These are phyloP conservation scores for Penicillium sp. DNA, from an alignment of 2,329 filamentous ascomycete species.

Conservation along the genomic window DNA sequence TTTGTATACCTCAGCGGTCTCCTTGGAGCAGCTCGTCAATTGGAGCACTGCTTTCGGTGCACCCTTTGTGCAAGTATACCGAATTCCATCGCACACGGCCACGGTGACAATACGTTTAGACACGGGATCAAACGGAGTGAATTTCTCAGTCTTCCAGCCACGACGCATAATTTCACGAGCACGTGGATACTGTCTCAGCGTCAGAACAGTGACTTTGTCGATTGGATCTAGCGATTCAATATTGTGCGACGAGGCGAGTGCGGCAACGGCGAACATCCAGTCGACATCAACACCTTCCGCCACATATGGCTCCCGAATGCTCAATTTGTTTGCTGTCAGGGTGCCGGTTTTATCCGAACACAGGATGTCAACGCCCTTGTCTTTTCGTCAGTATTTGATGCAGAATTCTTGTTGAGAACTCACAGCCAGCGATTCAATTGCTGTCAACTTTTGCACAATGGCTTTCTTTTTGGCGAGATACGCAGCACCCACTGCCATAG, in stretches of 20 bases:
- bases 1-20: slow-evolving; percentile 66
- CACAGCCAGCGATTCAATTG: slow-evolving; percentile 72
- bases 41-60: slow-evolving; percentile 73
- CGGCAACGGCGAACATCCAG: slow-evolving; percentile 82
- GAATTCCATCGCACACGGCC: slow-evolving; percentile 67
- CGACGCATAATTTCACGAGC: slow-evolving; percentile 72
- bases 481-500: slow-evolving; percentile 73
- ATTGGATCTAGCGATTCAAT: slow-evolving; percentile 76
- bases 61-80: slow-evolving; percentile 74
- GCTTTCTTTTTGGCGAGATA: slow-evolving; percentile 77
- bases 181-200: slow-evolving; percentile 72
- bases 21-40: slow-evolving; percentile 66
- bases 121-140: slow-evolving; percentile 70
- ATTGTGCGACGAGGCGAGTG: slow-evolving; percentile 75
- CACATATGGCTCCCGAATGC: slow-evolving; percentile 74
- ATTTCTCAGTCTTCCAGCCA: slow-evolving; percentile 76
- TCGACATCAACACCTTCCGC: slow-evolving; percentile 75
- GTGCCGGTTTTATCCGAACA: slow-evolving; percentile 84
- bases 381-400: slow-evolving; percentile 11
- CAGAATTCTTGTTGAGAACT: slow-evolving; percentile 12
- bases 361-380: slow-evolving; percentile 68
- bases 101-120: slow-evolving; percentile 76
- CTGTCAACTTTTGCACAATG: slow-evolving; percentile 77
- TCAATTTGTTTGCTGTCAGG: slow-evolving; percentile 63
- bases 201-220: slow-evolving; percentile 76